phyloP scores from a whole-genome alignment of 192 early-diverging fungal genomes.

The Cladochytrium replicatum region DNA sequence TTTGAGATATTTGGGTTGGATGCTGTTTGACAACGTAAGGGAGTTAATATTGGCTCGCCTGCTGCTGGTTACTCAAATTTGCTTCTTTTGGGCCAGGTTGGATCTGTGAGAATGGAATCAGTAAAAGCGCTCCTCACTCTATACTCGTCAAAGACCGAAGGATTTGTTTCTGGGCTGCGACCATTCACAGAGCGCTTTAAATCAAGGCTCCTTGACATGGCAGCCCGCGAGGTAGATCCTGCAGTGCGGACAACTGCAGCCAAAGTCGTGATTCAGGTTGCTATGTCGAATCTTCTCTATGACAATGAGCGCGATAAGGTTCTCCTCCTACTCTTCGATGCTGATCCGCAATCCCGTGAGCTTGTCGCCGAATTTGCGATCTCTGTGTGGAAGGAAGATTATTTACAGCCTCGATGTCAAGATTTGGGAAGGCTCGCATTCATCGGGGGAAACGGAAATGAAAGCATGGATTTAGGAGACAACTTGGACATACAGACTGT shows the following conservation, averaged over 20 bases:
- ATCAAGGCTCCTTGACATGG: conserved; percentile 66
- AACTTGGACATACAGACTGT: too few relatives aligned
- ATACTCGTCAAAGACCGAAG: conserved; percentile 37
- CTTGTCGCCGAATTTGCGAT: conserved; percentile 53
- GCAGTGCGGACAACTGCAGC: conserved; percentile 34
- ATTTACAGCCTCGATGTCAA: too few relatives aligned
- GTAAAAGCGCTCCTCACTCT: conserved; percentile 52
- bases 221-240: conserved; percentile 51
- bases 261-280: conserved; percentile 28
- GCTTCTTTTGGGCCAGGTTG: too few relatives aligned
- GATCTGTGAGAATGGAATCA: conserved; percentile 61
- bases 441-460: too few relatives aligned
- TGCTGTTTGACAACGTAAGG: conserved; percentile 63
- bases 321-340: conserved; percentile 60
- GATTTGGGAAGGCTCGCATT: too few relatives aligned
- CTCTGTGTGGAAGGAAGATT: conserved; percentile 36
- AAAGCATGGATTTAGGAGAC: too few relatives aligned
- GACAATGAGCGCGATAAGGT: conserved; percentile 53
- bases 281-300: conserved; percentile 46
- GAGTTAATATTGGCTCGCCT: background rate
- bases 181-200: conserved; percentile 60
- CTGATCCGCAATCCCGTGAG: conserved; percentile 55
- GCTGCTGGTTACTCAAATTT: conserved; percentile 7
- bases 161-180: conserved; percentile 41
- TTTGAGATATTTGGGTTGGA: conserved; percentile 78